Percentiles rank a stretch among this genome's conserved stretches.
Conservation (phyloP, 148 eudicot species). For the Nepenthes mirabilis region DNA sequence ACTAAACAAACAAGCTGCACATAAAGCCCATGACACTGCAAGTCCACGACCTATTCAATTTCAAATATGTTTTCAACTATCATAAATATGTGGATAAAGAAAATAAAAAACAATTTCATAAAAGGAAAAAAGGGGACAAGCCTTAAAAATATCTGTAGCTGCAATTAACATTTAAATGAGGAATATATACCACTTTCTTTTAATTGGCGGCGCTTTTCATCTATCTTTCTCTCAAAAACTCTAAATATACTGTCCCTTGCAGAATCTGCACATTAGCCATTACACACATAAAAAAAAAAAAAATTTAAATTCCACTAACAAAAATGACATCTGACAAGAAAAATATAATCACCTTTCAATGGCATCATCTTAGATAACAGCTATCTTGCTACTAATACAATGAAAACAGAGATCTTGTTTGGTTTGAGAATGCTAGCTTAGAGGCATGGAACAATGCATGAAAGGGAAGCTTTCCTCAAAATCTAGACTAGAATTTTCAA, state of each 20-base stretch:
- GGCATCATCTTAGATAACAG: no score
- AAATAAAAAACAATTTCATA: background rate
- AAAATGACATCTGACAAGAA: no score
- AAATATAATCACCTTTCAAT: no score
- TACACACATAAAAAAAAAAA: no score
- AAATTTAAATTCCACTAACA: no score
- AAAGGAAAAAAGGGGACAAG: background rate
- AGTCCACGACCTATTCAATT: constrained; percentile 69
- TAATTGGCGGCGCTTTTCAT: constrained; percentile 59
- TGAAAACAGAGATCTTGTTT: no score
- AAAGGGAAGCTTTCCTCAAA: no score
- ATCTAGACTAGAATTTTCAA: no score
- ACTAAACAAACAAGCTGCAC: constrained; percentile 88
- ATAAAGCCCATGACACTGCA: constrained; percentile 93
- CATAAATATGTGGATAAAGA: background rate
- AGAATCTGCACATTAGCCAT: constrained; percentile 43
- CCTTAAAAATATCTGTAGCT: background rate
- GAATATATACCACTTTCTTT: constrained; percentile 64
- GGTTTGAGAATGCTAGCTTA: no score
- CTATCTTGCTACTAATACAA: no score
- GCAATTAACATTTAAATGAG: background rate
- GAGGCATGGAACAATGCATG: no score
- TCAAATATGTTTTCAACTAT: constrained; percentile 6
- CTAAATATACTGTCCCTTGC: constrained; percentile 50
- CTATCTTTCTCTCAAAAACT: constrained; percentile 80